Evolutionary conservation across 2,329 filamentous ascomycete species (phyloP), one percentile per base, ranked within the genome.

Genomic region (Trichophaea hybrida): DNA sequence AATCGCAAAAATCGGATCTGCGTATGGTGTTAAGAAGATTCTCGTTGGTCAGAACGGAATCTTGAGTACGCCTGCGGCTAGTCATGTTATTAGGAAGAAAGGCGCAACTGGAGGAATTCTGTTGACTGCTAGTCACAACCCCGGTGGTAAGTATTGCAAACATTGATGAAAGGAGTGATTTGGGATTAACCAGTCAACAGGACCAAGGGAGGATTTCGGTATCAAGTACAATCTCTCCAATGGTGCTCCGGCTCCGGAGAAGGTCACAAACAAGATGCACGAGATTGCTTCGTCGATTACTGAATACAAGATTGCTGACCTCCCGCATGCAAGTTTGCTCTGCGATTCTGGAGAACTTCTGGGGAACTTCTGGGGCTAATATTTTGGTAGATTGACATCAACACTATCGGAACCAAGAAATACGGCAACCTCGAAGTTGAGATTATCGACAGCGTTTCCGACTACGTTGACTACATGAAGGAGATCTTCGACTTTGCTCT

Each of bases 221-320:
- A 98, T 98, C 83, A 98, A 98, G 78, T 98, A 98, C 81, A 98
- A 98, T 79, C 79, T 98, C 61, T 79, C 88, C 73, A 97, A 98
- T 71, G 93, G 93, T 69, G 93, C 90, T 59, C 93, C 93, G 48
- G 93, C 93, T 59, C 93, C 93, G 61, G 93, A 98, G 75, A 85
- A 86, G 58, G 88, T 98, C 67, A 98, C 93, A 68, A 94, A 98
- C 82, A 95, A 94, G 78, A 97, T 98, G 73, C 97, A 81, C 76
- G 88, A 91, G 69, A 82, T 84, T 63, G 91, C 91, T 68, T 97
- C 96, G 80, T 83, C 80, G 65, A 79, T 98, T 68, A 87, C 82
- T 49, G 88, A 85, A 55, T 98, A 97, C 81, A 95, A 96, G 76
- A 85, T 95, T 67, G 81, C 86, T 69, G 82, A 88, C 68, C 86